Evolutionary conservation across 345 rosid species (phyloP).

Genomic region (Lepidium didymum): DNA sequence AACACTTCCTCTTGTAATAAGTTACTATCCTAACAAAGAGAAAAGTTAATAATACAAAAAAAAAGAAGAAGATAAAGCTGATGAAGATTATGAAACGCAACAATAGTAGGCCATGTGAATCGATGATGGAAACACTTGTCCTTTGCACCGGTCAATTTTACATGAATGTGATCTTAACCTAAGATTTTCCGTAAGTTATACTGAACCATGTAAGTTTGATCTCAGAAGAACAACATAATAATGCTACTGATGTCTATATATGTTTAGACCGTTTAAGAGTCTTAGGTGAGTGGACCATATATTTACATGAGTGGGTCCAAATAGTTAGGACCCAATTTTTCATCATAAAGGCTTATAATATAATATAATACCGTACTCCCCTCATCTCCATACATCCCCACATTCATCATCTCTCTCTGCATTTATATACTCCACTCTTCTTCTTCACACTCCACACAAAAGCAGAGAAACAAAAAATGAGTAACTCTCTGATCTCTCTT

Average conservation of each 20-base stretch:
- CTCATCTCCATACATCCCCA: constrained; percentile 19
- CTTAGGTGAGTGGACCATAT: constrained; percentile 30
- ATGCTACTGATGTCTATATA: constrained; percentile 12
- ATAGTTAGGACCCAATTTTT: constrained; percentile 22
- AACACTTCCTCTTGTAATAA: background rate
- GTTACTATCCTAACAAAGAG: background rate
- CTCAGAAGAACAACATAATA: constrained; percentile 13
- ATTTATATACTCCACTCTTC: constrained; percentile 33
- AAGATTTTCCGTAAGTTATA: constrained; percentile 9
- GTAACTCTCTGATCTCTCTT: constrained; percentile 16
- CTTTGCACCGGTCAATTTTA: constrained; percentile 7
- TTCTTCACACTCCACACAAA: constrained; percentile 23
- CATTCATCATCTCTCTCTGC: constrained; percentile 26
- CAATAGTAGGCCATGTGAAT: constrained; percentile 2
- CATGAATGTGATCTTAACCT: constrained; percentile 18
- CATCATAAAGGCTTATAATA: constrained; percentile 22
- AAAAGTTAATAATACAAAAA: too few species aligned
- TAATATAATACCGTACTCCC: constrained; percentile 10
- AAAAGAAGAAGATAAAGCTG: background rate
- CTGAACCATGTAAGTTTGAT: background rate
- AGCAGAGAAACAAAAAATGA: constrained; percentile 9
- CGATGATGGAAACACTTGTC: constrained; percentile 2
- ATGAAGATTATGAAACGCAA: background rate
- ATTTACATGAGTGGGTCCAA: constrained; percentile 32
- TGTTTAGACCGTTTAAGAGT: constrained; percentile 28